Conservation (phyloP, 495 filamentous ascomycete species). For the Glarea lozoyensis region DNA sequence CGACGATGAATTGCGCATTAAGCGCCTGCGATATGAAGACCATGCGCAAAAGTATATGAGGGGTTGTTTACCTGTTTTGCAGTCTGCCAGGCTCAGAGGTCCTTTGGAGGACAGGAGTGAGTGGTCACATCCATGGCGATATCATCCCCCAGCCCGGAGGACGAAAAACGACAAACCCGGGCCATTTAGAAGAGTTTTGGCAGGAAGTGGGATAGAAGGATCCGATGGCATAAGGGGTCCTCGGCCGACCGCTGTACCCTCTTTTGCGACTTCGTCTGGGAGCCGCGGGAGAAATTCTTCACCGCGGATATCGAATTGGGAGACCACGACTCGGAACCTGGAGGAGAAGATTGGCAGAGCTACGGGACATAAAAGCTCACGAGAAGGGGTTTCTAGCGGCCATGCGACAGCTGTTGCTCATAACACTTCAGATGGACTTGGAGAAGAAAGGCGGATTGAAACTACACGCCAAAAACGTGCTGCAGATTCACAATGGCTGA, state of each 20-base stretch:
- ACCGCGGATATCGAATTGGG: no score
- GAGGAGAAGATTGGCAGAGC: no score
- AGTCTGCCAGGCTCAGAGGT: constrained; percentile 19
- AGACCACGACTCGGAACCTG: no score
- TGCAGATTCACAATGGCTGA: constrained; percentile 15
- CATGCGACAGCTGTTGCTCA: neutral
- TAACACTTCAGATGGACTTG: neutral
- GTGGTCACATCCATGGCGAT: constrained; percentile 21
- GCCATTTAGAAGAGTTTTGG: neutral
- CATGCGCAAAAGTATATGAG: no score
- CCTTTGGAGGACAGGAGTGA: constrained; percentile 10
- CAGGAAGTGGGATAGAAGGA: neutral
- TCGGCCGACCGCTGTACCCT: neutral
- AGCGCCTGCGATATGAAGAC: no score
- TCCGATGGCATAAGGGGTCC: neutral
- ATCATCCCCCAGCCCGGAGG: constrained; percentile 1
- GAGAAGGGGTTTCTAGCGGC: neutral
- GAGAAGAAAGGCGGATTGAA: neutral
- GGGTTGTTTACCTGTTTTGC: no score
- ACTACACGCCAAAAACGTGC: constrained; percentile 11
- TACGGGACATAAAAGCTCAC: no score
- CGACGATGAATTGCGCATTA: no score
- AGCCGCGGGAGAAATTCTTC: no score
- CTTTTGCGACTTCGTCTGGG: no score
- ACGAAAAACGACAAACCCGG: neutral